phyloP scores from a whole-genome alignment of 2,329 filamentous ascomycete species.

The Stemphylium beticola region DNA sequence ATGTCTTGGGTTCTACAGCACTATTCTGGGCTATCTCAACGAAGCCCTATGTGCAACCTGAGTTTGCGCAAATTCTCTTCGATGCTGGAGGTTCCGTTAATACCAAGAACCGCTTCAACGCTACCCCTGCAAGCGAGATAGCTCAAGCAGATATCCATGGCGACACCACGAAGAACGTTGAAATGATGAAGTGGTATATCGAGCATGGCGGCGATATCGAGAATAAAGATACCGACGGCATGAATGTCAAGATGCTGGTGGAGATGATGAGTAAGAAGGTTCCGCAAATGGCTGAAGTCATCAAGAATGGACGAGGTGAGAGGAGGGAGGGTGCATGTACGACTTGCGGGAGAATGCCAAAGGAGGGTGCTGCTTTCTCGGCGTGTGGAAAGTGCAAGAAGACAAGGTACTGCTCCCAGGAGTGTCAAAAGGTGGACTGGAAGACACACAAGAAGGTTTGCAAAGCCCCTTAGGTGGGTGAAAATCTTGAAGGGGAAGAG shows the following conservation, averaged over 20 bases:
- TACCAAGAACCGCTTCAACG: constrained; percentile 15
- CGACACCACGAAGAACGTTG: constrained; percentile 14
- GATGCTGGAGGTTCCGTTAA: constrained; percentile 22
- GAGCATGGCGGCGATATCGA: constrained; percentile 26
- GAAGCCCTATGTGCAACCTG: constrained; percentile 20
- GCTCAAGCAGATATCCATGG: constrained; percentile 19
- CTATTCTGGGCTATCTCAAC: constrained; percentile 23
- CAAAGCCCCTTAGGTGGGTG: not conserved
- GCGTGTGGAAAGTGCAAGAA: constrained; percentile 20
- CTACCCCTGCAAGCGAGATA: constrained; percentile 19
- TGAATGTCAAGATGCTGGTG: constrained; percentile 19
- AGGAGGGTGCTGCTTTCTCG: constrained; percentile 1
- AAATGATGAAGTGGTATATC: constrained; percentile 25
- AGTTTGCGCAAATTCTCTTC: constrained; percentile 24
- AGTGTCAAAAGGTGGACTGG: constrained; percentile 26
- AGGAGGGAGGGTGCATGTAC: constrained; percentile 17
- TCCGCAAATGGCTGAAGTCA: constrained; percentile 10
- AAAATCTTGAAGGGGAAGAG: not conserved
- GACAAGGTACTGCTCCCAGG: constrained; percentile 19
- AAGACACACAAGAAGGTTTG: constrained; percentile 23
- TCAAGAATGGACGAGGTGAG: constrained; percentile 8
- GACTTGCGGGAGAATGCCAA: constrained; percentile 17
- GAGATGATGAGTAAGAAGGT: constrained; percentile 21
- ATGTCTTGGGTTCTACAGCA: constrained; percentile 18
- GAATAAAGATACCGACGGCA: constrained; percentile 23